phyloP scores from a whole-genome alignment of 2,329 filamentous ascomycete genomes.

The Fusarium brachygibbosum region DNA sequence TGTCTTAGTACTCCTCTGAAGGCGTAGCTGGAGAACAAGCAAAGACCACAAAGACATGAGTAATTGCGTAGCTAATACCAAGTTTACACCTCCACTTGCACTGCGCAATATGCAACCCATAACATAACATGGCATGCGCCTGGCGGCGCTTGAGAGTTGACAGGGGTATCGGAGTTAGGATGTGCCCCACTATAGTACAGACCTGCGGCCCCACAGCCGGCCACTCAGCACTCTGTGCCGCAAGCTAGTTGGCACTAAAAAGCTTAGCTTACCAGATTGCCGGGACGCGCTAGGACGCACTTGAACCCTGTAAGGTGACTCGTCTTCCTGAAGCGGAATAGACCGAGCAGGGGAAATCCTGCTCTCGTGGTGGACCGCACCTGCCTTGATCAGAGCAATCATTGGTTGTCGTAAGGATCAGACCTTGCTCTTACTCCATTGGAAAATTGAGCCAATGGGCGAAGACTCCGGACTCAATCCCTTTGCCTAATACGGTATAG shows the following conservation, averaged over 20 bases:
- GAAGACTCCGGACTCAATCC: slow-evolving; percentile 40
- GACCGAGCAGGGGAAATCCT: slow-evolving; percentile 28
- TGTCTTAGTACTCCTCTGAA: slow-evolving; percentile 2
- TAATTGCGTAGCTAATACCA: slow-evolving; percentile 35
- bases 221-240: slow-evolving; percentile 48
- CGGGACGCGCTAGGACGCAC: slow-evolving; percentile 54
- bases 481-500: slow-evolving; percentile 37
- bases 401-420: slow-evolving; percentile 41
- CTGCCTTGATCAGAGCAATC: no score
- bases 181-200: slow-evolving; percentile 8
- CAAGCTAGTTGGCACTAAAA: slow-evolving; percentile 36
- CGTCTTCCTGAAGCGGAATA: slow-evolving; percentile 16
- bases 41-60: slow-evolving; percentile 33
- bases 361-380: background rate
- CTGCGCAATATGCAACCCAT: slow-evolving; percentile 41
- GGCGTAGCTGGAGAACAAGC: background rate
- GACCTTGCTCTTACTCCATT: slow-evolving; percentile 18
- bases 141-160: slow-evolving; percentile 39
- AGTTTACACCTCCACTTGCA: slow-evolving; percentile 31
- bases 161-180: slow-evolving; percentile 43
- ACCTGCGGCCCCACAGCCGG: slow-evolving; percentile 42
- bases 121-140: slow-evolving; percentile 37
- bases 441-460: slow-evolving; percentile 46
- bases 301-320: slow-evolving; percentile 14
- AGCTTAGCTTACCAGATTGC: slow-evolving; percentile 54